Conservation (phyloP, 345 rosid genomes). For the Rhodamnia argentea region DNA sequence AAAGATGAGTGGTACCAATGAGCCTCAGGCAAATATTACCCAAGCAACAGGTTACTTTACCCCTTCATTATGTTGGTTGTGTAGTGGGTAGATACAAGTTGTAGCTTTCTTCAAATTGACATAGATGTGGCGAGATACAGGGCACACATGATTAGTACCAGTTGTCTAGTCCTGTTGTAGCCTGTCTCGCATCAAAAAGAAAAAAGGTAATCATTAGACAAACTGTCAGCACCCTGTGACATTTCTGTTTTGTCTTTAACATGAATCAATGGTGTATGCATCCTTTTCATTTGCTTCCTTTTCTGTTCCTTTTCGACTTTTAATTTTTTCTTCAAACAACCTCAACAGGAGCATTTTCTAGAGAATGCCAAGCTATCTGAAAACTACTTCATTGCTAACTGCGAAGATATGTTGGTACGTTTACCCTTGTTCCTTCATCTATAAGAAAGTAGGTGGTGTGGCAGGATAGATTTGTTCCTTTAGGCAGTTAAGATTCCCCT, state of each 20-base stretch:
- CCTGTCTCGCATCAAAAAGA: neutral
- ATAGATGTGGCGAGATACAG: neutral
- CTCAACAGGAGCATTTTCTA: constrained; percentile 64
- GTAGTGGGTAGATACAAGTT: neutral
- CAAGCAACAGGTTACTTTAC: neutral
- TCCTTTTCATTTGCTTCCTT: neutral
- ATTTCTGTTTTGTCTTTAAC: neutral
- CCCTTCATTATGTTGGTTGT: neutral
- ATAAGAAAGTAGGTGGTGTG: neutral
- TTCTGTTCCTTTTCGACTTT: neutral
- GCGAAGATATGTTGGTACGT: constrained; percentile 68
- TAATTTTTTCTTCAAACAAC: neutral
- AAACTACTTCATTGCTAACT: constrained; percentile 72
- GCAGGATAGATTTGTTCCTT: neutral
- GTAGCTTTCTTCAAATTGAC: neutral
- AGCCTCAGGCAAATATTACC: neutral
- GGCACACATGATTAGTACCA: neutral
- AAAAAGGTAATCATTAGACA: neutral
- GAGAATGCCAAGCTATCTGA: constrained; percentile 79
- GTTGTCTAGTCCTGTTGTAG: neutral
- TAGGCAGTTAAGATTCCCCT: neutral
- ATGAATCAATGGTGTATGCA: neutral
- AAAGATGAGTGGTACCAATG: neutral
- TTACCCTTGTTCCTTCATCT: neutral
- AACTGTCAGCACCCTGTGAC: neutral